Evolutionary conservation across 768 basidiomycete genomes (phyloP).

Genomic region (Terana coerulea): DNA sequence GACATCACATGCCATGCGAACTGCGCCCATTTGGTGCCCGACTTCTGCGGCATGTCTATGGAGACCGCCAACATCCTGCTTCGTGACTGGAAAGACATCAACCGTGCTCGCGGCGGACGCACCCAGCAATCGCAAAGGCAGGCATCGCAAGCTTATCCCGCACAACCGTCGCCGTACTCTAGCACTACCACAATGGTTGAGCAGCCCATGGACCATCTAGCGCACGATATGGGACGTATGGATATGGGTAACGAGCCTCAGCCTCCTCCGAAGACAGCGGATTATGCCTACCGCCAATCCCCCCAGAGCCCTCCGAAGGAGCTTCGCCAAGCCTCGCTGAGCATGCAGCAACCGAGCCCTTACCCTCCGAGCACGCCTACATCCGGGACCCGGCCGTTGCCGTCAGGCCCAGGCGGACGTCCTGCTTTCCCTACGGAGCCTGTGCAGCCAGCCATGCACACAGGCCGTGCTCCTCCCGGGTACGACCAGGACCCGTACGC

Average conservation of each 20-base stretch:
- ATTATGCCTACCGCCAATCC: slow-evolving; percentile 18
- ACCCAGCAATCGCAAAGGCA: slow-evolving; percentile 36
- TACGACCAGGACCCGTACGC: slow-evolving; percentile 33
- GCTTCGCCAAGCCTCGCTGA: slow-evolving; percentile 17
- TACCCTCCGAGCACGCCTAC: slow-evolving; percentile 23
- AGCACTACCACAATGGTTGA: slow-evolving; percentile 20
- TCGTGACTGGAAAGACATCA: slow-evolving; percentile 88
- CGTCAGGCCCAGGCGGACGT: slow-evolving; percentile 38
- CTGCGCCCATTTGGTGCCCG: slow-evolving; percentile 96
- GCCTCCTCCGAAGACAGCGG: slow-evolving; percentile 17
- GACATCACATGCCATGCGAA: slow-evolving; percentile 95
- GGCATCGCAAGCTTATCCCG: slow-evolving; percentile 30
- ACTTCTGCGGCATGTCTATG: slow-evolving; percentile 99
- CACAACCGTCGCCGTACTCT: slow-evolving; percentile 25
- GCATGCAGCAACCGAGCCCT: slow-evolving; percentile 17
- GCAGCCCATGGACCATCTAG: slow-evolving; percentile 4
- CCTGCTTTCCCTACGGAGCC: slow-evolving; percentile 44
- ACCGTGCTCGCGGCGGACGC: slow-evolving; percentile 57
- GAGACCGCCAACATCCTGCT: slow-evolving; percentile 95
- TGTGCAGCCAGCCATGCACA: slow-evolving; percentile 17
- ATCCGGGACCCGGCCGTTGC: slow-evolving; percentile 35
- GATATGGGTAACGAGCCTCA: slow-evolving; percentile 18
- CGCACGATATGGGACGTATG: slow-evolving; percentile 15
- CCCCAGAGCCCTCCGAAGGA: slow-evolving; percentile 19
- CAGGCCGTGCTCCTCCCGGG: slow-evolving; percentile 33